These are phyloP conservation scores for Cubamyces lactineus DNA, from an alignment of 768 basidiomycete species.

Conservation along the genomic window DNA sequence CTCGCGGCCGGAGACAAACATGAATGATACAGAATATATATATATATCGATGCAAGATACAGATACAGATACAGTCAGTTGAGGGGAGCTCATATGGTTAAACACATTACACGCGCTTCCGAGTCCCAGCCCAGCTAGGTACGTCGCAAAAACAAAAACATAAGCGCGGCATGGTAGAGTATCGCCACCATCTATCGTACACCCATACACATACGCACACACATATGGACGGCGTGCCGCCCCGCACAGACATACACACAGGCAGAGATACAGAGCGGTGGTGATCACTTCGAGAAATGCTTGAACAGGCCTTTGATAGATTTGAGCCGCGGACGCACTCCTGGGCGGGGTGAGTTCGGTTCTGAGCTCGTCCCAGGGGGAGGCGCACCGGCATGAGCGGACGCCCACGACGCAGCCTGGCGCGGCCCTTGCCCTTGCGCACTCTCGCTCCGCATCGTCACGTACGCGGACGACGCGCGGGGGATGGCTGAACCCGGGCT, in stretches of 20 bases:
- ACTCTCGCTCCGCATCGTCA: slow-evolving; percentile 1
- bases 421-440: not conserved
- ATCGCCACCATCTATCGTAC: not conserved
- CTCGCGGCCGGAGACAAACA: too few relatives aligned
- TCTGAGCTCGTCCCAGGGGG: slow-evolving; percentile 5
- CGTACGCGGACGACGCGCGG: slow-evolving; percentile 1
- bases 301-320: slow-evolving; percentile 23
- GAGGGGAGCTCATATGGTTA: not conserved
- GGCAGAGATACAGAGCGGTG: not conserved
- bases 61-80: slow-evolving; percentile 2
- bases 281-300: slow-evolving; percentile 14
- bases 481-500: not conserved
- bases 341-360: slow-evolving; percentile 17
- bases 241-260: not conserved
- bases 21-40: not conserved
- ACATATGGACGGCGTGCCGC: not conserved
- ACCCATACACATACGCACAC: too few relatives aligned
- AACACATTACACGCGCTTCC: not conserved
- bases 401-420: slow-evolving; percentile 3
- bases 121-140: not conserved
- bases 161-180: not conserved
- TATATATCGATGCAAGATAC: not conserved
- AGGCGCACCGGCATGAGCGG: not conserved
- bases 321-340: slow-evolving; percentile 16
- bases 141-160: too few relatives aligned